Conservation (phyloP, 225 moss, liverwort and hornwort species). For the Thuidium tamariscinum region DNA sequence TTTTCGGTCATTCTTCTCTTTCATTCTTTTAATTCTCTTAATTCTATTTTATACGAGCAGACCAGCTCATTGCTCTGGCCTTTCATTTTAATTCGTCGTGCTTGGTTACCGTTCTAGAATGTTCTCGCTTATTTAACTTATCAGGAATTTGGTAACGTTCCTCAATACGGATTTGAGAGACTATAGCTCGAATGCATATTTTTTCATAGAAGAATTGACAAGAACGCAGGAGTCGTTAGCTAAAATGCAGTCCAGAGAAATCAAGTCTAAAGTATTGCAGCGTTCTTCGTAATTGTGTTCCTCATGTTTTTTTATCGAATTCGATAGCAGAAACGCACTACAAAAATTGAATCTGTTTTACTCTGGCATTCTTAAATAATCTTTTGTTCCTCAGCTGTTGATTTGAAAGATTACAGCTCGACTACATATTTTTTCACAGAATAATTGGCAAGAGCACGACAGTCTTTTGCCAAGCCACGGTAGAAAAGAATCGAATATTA, state of each 20-base stretch:
- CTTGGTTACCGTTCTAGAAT: background rate
- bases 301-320: background rate
- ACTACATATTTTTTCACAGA: background rate
- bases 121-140: background rate
- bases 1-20: background rate
- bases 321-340: background rate
- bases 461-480: background rate
- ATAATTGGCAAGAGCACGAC: background rate
- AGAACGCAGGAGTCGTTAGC: background rate
- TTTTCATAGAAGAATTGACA: background rate
- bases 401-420: background rate
- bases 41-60: background rate
- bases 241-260: background rate
- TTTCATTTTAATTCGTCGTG: background rate
- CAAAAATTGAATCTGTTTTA: background rate
- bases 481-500: background rate
- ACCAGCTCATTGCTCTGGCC: background rate
- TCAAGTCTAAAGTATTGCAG: background rate
- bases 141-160: background rate
- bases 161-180: background rate
- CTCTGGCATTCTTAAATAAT: background rate
- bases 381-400: background rate
- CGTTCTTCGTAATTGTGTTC: background rate
- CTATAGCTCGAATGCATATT: background rate
- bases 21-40: background rate